Base-by-base conservation (phyloP, 2,329 filamentous ascomycete species). In the Trichoderma koningii region DNA sequence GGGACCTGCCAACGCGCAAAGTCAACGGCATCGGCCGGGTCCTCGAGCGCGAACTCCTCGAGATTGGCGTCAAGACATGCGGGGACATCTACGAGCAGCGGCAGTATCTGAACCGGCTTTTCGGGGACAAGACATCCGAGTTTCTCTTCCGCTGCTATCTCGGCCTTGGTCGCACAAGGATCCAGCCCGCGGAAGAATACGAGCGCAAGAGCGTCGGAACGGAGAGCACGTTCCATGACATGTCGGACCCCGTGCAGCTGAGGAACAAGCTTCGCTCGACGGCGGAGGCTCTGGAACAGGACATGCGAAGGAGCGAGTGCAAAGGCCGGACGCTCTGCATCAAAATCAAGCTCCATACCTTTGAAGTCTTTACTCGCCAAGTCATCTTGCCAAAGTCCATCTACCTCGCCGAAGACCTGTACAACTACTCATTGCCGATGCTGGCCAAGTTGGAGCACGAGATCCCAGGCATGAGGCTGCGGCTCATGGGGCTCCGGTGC, bases 21-120 rank as follows among this genome's bases (percentile, higher is more conserved):
- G 91, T 98, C 50, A 97, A 97, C 69, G 95, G 95, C 1, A 86
- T 99, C n/a, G 95, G 95, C 0, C 86, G 95, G 23, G 95, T 98
- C 0, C 89, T 97, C 67, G 95, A 98, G 77, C 86, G 95, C 64
- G 92, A 99, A 74, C 84, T 99, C 1, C 86, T 91, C 51, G 92
- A 94, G 4, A 88, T 98, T 52, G 93, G 93, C 0, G 85, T 98
- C 71, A 90, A 90, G 73, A 95, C 88, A 0, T 97, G 93, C 73
- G 93, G 92, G 2, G 92, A 98, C 69, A 90, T 98, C 5, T 96
- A 93, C 72, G 78, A 82, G 0, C 84, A 94, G 26, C 86, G 95
- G 9, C 87, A 89, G 19, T 88, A 89, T 67, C 77, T 98, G 3
- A 83, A 85, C 15, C 88, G 85, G 42, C 82, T 99, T 0, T 98